These are phyloP conservation scores for Sclerotinia trifoliorum DNA, from an alignment of 2,329 filamentous ascomycete species.

Conservation along the genomic window DNA sequence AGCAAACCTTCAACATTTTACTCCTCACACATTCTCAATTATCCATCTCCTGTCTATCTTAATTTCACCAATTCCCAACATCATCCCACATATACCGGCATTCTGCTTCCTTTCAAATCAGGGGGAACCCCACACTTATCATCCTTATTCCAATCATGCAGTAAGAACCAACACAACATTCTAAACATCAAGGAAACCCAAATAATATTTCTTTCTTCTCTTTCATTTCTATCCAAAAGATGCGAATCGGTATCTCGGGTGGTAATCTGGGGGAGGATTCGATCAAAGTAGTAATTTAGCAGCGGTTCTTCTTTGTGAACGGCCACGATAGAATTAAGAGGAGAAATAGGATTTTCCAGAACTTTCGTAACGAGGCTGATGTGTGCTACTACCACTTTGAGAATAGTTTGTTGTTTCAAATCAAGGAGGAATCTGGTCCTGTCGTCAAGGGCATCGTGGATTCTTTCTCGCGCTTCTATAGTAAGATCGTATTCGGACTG, in stretches of 20 bases:
- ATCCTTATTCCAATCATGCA: slow-evolving; percentile 57
- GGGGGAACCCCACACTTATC: slow-evolving; percentile 54
- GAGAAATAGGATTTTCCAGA: slow-evolving; percentile 45
- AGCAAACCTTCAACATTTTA: neutral
- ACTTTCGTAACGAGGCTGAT: slow-evolving; percentile 43
- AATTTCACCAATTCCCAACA: neutral
- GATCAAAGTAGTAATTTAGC: slow-evolving; percentile 53
- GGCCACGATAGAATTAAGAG: slow-evolving; percentile 40
- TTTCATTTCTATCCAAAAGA: slow-evolving; percentile 20
- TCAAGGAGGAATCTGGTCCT: slow-evolving; percentile 31
- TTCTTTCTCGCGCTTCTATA: slow-evolving; percentile 33
- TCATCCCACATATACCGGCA: slow-evolving; percentile 56
- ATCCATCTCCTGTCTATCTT: neutral
- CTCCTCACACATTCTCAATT: neutral
- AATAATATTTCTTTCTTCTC: slow-evolving; percentile 42
- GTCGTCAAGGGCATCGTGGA: slow-evolving; percentile 35
- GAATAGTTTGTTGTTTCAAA: slow-evolving; percentile 28
- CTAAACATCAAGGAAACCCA: slow-evolving; percentile 56
- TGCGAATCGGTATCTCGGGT: slow-evolving; percentile 37
- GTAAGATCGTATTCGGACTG: slow-evolving; percentile 27
- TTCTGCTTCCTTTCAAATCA: slow-evolving; percentile 53
- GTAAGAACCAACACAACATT: slow-evolving; percentile 58
- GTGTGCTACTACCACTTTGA: slow-evolving; percentile 35
- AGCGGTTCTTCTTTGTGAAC: slow-evolving; percentile 51
- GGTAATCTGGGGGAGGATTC: slow-evolving; percentile 46